Evolutionary conservation across 2,329 filamentous ascomycete species (phyloP).

Genomic region (Fusarium hainanense): DNA sequence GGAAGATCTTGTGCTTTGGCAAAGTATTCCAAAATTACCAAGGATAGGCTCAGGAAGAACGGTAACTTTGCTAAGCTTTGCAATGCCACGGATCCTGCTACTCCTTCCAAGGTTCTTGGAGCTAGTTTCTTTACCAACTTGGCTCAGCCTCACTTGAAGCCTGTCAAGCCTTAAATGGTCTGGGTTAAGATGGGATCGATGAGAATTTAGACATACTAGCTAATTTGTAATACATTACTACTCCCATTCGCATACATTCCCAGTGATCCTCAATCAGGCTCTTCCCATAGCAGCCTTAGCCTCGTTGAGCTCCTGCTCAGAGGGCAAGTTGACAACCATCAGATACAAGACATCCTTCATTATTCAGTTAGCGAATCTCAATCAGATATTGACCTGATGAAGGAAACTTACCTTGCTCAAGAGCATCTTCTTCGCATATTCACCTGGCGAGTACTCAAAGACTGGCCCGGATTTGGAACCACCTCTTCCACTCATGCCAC

Average conservation of each 20-base stretch:
- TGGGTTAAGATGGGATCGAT: fast-evolving
- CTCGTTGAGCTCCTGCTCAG: constrained; percentile 3
- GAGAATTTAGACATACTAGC: neutral
- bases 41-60: constrained; percentile 49
- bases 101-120: constrained; percentile 56
- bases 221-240: neutral
- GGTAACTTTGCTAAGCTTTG: constrained; percentile 63
- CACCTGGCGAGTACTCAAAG: constrained; percentile 1
- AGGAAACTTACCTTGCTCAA: constrained; percentile 1
- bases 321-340: constrained; percentile 13
- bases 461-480: neutral
- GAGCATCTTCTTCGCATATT: constrained; percentile 8
- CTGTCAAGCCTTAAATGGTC: neutral
- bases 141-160: constrained; percentile 51
- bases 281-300: constrained; percentile 1
- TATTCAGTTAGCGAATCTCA: neutral
- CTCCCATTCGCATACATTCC: neutral
- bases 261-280: neutral
- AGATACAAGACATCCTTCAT: constrained; percentile 9
- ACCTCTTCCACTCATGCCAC: neutral
- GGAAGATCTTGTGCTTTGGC: constrained; percentile 63
- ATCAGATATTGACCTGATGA: no score
- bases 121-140: constrained; percentile 63
- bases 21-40: constrained; percentile 55
- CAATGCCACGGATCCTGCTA: constrained; percentile 56